Conservation (phyloP, 495 filamentous ascomycete genomes). For the Elasticomyces elasticus region DNA sequence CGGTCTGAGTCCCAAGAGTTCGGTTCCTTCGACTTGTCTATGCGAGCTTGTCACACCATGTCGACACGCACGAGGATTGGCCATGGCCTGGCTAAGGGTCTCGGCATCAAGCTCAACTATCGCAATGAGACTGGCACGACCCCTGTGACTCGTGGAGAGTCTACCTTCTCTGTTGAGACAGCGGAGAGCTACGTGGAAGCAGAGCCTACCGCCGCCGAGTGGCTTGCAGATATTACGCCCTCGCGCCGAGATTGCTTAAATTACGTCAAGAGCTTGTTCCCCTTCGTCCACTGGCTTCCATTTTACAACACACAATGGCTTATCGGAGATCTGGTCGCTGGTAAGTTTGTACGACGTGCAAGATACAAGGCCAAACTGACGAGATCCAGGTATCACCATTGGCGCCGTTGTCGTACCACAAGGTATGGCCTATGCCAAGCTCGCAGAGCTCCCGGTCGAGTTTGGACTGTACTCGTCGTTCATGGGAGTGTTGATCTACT, state of each 20-base stretch:
- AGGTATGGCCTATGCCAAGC: slow-evolving; percentile 89
- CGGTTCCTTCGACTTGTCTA: neutral
- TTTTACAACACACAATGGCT: slow-evolving; percentile 88
- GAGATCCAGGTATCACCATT: slow-evolving; percentile 67
- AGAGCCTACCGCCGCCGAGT: slow-evolving; percentile 66
- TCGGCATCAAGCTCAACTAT: slow-evolving; percentile 75
- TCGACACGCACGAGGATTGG: slow-evolving; percentile 47
- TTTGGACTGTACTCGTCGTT: slow-evolving; percentile 96
- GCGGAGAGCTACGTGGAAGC: slow-evolving; percentile 75
- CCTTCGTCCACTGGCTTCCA: slow-evolving; percentile 77
- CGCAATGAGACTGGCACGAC: slow-evolving; percentile 37
- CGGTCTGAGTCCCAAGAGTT: neutral
- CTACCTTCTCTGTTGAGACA: slow-evolving; percentile 63
- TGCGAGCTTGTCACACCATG: slow-evolving; percentile 1
- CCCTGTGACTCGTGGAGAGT: slow-evolving; percentile 60
- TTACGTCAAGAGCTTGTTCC: slow-evolving; percentile 67
- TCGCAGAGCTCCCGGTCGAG: slow-evolving; percentile 67
- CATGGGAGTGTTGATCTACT: slow-evolving; percentile 92
- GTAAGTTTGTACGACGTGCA: slow-evolving; percentile 37
- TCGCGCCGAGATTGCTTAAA: slow-evolving; percentile 39
- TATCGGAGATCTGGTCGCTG: slow-evolving; percentile 78
- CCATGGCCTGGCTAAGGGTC: slow-evolving; percentile 62
- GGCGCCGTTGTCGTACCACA: slow-evolving; percentile 94
- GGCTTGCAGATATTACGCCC: slow-evolving; percentile 54
- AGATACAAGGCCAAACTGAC: neutral